Base-by-base conservation (phyloP, 495 filamentous ascomycete species). In the Polyplosphaeria fusca region DNA sequence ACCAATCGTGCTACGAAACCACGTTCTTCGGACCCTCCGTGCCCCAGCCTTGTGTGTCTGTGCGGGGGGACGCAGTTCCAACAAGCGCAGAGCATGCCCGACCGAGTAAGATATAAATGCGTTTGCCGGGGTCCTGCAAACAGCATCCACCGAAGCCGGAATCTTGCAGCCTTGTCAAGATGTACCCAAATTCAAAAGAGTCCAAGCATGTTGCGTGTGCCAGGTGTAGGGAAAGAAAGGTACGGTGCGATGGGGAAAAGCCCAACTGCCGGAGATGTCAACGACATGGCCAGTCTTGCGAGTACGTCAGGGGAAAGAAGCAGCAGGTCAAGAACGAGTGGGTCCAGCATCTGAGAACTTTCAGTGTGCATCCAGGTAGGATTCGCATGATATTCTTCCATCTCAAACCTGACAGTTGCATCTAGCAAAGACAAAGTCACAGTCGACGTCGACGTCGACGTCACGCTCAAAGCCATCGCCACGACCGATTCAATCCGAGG, bases 231-330 rank as follows among this genome's bases (percentile, higher is more conserved):
- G 52, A 55, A 32, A 2, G 52, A 13, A 55, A 55, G 24, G 52
- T 55, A 4, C 19, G 26, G 18, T 55, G 52, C 19, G 52, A 55
- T 27, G 52, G 52, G 1, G 41, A n/a, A 22, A 55, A 55, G 24
- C 52, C 42, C 1, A 25, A 42, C 9, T 55, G 52, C 25, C 52
- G 52, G 25, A 18, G 42, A 18, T 55, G 52, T 24, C 26, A 25
- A 37, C 23, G 42, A 3, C 26, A 37, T 16, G 41, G 52, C 3
- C 26, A 47, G 5, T 12, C 4, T 12, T 55, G 52, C 25, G 5
- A 25, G 41, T 55, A 55, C 39, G 22, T 55, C n/a, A 37, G 20
- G 20, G 52, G 52, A n/a, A 55, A 25, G 52, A 55, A 47, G 52
- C 41, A 46, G 19, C 52, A 40, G 5, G 28, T 16, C 4, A 55